Base-by-base conservation (phyloP, 192 early-diverging fungal species). In the Coemansia sp. region DNA sequence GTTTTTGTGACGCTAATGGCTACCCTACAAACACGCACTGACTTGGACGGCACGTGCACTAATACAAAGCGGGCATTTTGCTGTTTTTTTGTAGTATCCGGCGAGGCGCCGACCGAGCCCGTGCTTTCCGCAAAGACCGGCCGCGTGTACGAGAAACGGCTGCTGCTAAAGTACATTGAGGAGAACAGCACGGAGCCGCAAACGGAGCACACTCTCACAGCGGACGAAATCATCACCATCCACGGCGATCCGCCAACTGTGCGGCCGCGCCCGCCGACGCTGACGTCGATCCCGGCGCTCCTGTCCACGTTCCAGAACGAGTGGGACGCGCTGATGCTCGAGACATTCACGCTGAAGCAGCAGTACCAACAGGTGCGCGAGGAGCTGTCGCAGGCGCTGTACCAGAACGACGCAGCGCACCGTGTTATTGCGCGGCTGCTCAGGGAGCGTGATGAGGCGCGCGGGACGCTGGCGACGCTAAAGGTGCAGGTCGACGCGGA, bases 241-340 rank as follows among this genome's bases (percentile, higher is more conserved):
- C 46, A 47, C 30, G 23, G 45, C 0, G 71, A 74, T 4, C 60
- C 65, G 14, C 69, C 75, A 0, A 54, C 84, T 0, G 86, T 93
- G 28, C 88, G 86, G 54, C 97, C 97, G 21, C 88, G 92, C 18
- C 92, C 92, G 30, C 94, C 97, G 22, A 86, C 89, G 9, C 76
- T 91, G 61, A 95, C 92, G 28, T 98, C 95, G 18, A 86, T 99
- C 31, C 97, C 97, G 11, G 86, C 92, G 24, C 80, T 97, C 19
- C 83, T 99, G 14, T 80, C 86, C 9, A 82, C 88, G 2, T 86
- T 99, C 32, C 97, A 99, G 65, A 93, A 93, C 69, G 97, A 99
- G 68, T 99, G 92, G 91, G 97, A 99, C 62, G 82, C 91, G n/a
- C 75, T 92, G 14, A 93, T 97, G 82, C 82, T 99, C 23, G 97